Base-by-base conservation (phyloP, 1,284 basidiomycete species). In the Trametes sp. region DNA sequence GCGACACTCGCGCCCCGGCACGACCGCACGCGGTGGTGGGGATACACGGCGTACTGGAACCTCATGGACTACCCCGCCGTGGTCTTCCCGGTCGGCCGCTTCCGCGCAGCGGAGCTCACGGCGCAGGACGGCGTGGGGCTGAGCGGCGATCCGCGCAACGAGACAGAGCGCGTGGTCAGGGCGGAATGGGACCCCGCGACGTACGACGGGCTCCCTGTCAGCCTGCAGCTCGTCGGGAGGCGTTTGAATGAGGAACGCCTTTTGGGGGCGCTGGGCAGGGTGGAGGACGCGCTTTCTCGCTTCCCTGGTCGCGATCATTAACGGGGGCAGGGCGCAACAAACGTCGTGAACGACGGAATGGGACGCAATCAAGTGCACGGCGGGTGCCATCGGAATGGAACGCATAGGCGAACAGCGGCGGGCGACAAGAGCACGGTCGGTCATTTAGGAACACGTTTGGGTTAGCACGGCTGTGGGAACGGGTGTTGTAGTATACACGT, bases 41-140 rank as follows among this genome's bases (percentile, higher is more conserved):
- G 79, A 4, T 87, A 87, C 70, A 81, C 80, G 14, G 81, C 80
- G 2, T 81, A 84, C 65, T 86, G 84, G 81, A 89, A 89, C 68
- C 66, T 87, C 58, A 71, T 81, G 63, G 87, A 89, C 72, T 84
- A 82, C 60, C 78, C 85, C 2, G 79, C 78, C 21, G 81, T 78
- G 11, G 83, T 82, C 16, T 83, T 89, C 73, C 87, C 87, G 33
- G 80, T 81, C 36, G 79, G 77, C n/a, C 69, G 73, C 46, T 71
- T 71, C 65, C 66, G 57, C 52, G 69, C 73, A 2, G 62, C 64
- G 36, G 70, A 57, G 23, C 68, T 69, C 59, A 54, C 45, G 24
- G 60, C 68, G 31, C 28, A 61, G 57, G 65, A 52, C 24, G 73
- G 71, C 38, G 61, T 68, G 49, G 49, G 61, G n/a, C 36, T 60